phyloP scores from a whole-genome alignment of 2,329 filamentous ascomycete genomes.

The Claviceps spartinae region DNA sequence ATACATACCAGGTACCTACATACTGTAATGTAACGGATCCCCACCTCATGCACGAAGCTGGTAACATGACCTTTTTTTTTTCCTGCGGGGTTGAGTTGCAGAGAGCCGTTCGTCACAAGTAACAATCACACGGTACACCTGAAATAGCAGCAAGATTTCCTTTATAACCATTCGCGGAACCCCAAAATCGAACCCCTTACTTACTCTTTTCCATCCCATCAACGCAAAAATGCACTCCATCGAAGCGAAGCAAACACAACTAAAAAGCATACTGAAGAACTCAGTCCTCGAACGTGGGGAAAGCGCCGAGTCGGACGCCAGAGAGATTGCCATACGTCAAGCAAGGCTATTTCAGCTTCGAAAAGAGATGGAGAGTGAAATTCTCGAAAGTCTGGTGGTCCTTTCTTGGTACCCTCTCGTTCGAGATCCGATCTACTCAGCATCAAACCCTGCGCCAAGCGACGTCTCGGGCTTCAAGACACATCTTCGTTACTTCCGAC shows the following conservation, averaged over 20 bases:
- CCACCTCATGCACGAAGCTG: no score
- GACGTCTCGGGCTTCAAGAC: slow-evolving; percentile 54
- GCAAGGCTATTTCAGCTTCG: slow-evolving; percentile 70
- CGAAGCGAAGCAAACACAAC: slow-evolving; percentile 19
- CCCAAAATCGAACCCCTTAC: no score
- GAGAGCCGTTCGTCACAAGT: not conserved
- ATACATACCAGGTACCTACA: no score
- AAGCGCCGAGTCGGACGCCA: slow-evolving; percentile 24
- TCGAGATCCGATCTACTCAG: slow-evolving; percentile 17
- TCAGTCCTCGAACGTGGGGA: slow-evolving; percentile 12
- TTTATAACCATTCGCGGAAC: no score
- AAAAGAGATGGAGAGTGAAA: slow-evolving; percentile 62
- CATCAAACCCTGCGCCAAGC: slow-evolving; percentile 36
- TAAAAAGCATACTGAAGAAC: slow-evolving; percentile 51
- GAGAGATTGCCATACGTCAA: slow-evolving; percentile 64
- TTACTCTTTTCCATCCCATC: no score
- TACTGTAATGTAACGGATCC: no score
- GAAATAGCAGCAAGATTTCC: no score
- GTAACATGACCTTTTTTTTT: not conserved
- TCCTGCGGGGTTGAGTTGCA: not conserved
- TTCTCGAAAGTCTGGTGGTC: slow-evolving; percentile 57
- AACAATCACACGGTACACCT: no score
- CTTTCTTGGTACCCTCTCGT: slow-evolving; percentile 48
- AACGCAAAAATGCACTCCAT: slow-evolving; percentile 10
- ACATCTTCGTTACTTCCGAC: slow-evolving; percentile 62